A percentile compares a stretch with the other conserved stretches of the same genome.
phyloP scores from a whole-genome alignment of 192 early-diverging fungal species.

The Backusella macrospora region DNA sequence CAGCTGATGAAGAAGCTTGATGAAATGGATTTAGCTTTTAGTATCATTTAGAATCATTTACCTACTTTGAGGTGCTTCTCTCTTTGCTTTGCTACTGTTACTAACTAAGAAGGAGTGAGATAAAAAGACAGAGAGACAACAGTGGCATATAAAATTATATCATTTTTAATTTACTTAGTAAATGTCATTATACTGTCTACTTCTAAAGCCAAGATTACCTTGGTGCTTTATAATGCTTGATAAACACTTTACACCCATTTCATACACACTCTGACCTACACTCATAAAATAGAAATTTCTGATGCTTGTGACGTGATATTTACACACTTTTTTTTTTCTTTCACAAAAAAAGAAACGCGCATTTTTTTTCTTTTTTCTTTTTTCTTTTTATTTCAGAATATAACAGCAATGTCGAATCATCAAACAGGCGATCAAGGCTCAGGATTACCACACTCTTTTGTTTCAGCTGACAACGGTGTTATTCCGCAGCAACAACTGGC shows the following conservation, averaged over 20 bases:
- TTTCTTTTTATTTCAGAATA: neutral
- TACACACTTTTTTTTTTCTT: neutral
- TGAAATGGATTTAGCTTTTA: no score
- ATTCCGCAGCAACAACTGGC: neutral
- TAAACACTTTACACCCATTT: no score
- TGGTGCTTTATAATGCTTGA: neutral
- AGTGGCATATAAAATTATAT: neutral
- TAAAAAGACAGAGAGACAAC: neutral
- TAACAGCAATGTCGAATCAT: constrained; percentile 6
- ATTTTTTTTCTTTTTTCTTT: constrained; percentile 2
- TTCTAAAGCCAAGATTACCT: no score
- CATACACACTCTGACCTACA: no score
- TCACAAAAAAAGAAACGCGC: constrained; percentile 6
- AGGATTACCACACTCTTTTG: neutral
- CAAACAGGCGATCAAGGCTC: constrained; percentile 16
- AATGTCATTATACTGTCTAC: no score
- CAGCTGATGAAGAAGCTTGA: no score
- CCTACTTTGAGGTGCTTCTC: no score
- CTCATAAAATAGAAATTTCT: neutral
- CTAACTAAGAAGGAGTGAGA: neutral
- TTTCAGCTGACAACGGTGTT: neutral
- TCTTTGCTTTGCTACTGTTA: neutral
- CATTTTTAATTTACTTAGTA: neutral
- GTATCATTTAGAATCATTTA: no score
- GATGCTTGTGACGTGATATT: neutral